Evolutionary conservation across 495 filamentous ascomycete species (phyloP).

Genomic region (Parathielavia appendiculata): DNA sequence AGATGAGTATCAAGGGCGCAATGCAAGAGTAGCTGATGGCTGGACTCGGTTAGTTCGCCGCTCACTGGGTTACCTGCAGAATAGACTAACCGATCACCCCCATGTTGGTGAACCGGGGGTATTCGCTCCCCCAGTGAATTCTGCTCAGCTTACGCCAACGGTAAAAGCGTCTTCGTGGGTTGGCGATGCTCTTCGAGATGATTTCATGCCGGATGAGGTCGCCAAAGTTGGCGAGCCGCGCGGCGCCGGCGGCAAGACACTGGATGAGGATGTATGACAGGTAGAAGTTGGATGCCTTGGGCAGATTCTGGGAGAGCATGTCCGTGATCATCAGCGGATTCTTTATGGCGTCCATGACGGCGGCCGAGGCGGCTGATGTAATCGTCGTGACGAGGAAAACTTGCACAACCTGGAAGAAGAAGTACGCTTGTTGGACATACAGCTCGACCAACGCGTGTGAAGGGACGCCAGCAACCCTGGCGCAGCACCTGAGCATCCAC

Average conservation of each 20-base stretch:
- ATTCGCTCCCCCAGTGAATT: slow-evolving; percentile 63
- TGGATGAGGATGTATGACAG: slow-evolving; percentile 84
- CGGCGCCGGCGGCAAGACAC: slow-evolving; percentile 66
- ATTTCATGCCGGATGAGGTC: slow-evolving; percentile 54
- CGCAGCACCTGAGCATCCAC: slow-evolving; percentile 67
- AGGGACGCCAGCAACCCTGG: slow-evolving; percentile 65
- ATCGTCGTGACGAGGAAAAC: slow-evolving; percentile 85
- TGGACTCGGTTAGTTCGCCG: slow-evolving; percentile 21
- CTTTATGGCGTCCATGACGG: slow-evolving; percentile 53
- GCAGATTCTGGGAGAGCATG: slow-evolving; percentile 67
- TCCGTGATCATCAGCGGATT: slow-evolving; percentile 55
- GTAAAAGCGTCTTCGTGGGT: slow-evolving; percentile 70
- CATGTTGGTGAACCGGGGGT: slow-evolving; percentile 70
- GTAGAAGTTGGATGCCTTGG: slow-evolving; percentile 83
- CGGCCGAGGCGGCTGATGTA: slow-evolving; percentile 62
- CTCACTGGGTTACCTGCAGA: not conserved
- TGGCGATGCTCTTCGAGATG: slow-evolving; percentile 59
- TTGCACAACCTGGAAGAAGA: slow-evolving; percentile 84
- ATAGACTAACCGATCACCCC: slow-evolving; percentile 56
- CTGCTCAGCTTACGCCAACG: slow-evolving; percentile 60
- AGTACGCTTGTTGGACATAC: slow-evolving; percentile 74
- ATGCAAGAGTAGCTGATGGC: slow-evolving; percentile 84
- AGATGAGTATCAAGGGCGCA: slow-evolving; percentile 81
- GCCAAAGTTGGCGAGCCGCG: slow-evolving; percentile 54
- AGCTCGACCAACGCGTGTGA: slow-evolving; percentile 70